phyloP scores from a whole-genome alignment of 306 rosid species.

The Albizia julibrissin region DNA sequence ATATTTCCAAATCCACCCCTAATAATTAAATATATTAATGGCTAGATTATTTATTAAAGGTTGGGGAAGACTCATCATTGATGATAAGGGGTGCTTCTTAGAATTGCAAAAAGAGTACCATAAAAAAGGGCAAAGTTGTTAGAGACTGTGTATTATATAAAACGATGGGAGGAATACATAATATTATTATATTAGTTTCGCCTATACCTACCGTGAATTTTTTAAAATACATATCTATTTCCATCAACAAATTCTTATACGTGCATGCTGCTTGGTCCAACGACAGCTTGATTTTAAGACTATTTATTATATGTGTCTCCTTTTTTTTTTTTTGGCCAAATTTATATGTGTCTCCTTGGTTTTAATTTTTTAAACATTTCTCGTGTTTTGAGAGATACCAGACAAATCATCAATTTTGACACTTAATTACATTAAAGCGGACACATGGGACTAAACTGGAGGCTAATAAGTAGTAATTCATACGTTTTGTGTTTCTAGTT shows the following conservation, averaged over 20 bases:
- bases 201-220: background rate
- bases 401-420: background rate
- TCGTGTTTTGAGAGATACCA: background rate
- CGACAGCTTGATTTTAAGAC: background rate
- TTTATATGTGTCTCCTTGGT: no score
- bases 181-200: background rate
- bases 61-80: no score
- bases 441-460: no score
- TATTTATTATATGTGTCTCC: background rate
- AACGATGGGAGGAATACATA: background rate
- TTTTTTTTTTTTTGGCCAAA: no score
- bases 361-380: background rate
- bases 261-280: background rate
- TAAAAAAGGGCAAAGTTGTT: background rate
- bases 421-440: no score
- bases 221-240: background rate
- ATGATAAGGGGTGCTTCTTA: background rate
- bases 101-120: background rate
- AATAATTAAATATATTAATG: no score
- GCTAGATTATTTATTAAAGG: no score
- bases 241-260: background rate
- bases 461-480: background rate
- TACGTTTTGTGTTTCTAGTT: background rate
- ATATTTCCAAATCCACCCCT: no score
- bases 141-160: background rate